Percentiles rank a stretch among this genome's conserved stretches.
Evolutionary conservation across 2,329 filamentous ascomycete genomes (phyloP).

Genomic region (Hawksworthiomyces lignivorus): DNA sequence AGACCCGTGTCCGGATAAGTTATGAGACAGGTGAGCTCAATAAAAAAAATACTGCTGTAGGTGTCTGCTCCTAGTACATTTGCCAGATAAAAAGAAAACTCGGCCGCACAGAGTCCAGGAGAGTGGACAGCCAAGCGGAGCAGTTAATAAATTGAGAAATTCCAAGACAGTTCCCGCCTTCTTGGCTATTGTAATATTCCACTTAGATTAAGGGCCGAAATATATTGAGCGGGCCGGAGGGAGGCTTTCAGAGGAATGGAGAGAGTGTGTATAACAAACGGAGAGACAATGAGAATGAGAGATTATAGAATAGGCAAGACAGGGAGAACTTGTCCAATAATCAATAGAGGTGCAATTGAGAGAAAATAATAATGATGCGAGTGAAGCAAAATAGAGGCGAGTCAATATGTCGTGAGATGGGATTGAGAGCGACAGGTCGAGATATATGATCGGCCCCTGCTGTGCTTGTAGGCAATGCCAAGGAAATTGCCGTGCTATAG

Average conservation of each 20-base stretch:
- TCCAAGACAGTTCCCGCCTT: neutral
- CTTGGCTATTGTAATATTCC: neutral
- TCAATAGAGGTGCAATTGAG: neutral
- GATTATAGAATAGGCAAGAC: neutral
- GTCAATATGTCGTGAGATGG: no score
- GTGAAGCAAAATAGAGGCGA: neutral
- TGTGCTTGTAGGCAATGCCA: constrained; percentile 1
- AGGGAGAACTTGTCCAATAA: neutral
- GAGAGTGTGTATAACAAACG: no score
- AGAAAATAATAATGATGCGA: neutral
- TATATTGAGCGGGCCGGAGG: no score
- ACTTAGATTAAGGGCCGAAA: neutral
- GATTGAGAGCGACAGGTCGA: neutral
- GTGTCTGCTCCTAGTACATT: no score
- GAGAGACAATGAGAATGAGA: neutral
- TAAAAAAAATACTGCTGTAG: neutral
- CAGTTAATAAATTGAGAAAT: no score
- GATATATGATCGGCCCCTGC: constrained; percentile 6
- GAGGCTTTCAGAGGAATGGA: no score
- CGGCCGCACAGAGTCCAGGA: neutral
- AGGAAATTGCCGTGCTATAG: neutral
- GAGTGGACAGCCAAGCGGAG: neutral
- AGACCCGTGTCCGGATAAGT: no score
- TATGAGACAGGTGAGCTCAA: no score
- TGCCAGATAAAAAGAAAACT: neutral